phyloP scores from a whole-genome alignment of 305 asterid species.

The Solanum hybrid region DNA sequence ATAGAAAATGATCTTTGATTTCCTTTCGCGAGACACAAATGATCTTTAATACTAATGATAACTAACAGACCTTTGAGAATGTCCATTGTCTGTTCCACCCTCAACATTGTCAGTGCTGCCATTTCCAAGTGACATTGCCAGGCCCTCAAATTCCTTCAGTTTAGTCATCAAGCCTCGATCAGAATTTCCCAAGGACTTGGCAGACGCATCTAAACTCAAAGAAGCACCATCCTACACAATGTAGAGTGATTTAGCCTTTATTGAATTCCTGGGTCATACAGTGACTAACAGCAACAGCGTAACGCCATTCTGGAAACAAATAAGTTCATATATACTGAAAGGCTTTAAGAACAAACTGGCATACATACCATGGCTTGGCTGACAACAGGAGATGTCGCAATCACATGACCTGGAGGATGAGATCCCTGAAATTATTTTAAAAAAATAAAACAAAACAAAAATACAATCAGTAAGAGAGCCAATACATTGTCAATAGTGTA shows the following conservation, averaged over 20 bases:
- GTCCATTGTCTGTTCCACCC: conserved; percentile 42
- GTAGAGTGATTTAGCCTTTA: not conserved
- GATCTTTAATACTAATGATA: not conserved
- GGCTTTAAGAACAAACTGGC: not conserved
- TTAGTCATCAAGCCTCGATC: conserved; percentile 57
- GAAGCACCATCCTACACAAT: conserved; percentile 53
- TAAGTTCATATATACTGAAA: not conserved
- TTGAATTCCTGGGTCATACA: not conserved
- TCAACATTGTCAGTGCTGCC: conserved; percentile 50
- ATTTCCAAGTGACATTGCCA: conserved; percentile 75
- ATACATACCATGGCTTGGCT: conserved; percentile 20
- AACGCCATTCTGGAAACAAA: not conserved
- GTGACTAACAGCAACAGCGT: not conserved
- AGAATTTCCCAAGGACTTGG: conserved; percentile 49
- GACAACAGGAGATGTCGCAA: conserved; percentile 16
- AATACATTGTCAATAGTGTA: not conserved
- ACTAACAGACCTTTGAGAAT: conserved; percentile 60
- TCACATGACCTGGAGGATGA: conserved; percentile 18
- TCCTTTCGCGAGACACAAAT: not conserved
- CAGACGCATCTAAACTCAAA: conserved; percentile 46
- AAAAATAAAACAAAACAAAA: not conserved
- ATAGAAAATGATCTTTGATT: not conserved
- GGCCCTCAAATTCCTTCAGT: conserved; percentile 73
- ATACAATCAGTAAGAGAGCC: not conserved
- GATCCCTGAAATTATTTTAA: conserved; percentile 11